These are phyloP conservation scores for Dothidotthia symphoricarpi DNA, from an alignment of 2,329 filamentous ascomycete species.

Conservation along the genomic window DNA sequence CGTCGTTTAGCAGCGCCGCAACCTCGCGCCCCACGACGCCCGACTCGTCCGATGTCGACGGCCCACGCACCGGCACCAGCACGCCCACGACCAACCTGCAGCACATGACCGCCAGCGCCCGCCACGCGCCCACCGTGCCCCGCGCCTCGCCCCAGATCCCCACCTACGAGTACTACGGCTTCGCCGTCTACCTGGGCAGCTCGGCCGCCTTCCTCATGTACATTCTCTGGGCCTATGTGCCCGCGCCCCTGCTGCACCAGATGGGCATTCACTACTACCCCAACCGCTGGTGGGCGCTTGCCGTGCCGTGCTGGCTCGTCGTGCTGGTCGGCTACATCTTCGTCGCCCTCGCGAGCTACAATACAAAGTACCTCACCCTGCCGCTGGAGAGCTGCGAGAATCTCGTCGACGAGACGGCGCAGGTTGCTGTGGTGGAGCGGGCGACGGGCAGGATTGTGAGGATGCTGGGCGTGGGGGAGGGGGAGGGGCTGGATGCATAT, in stretches of 20 bases:
- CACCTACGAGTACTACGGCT: conserved; percentile 99
- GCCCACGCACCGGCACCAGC: conserved; percentile 26
- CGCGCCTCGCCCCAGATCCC: conserved; percentile 89
- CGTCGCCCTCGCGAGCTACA: conserved; percentile 86
- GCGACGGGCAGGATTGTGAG: conserved; percentile 59
- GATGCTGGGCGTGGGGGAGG: conserved; percentile 22
- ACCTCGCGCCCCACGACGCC: conserved; percentile 85
- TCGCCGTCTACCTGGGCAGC: conserved; percentile 90
- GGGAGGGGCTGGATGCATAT: conserved; percentile 32
- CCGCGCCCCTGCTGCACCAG: conserved; percentile 85
- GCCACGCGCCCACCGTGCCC: conserved; percentile 64
- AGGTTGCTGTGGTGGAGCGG: conserved; percentile 75
- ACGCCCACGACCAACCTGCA: conserved; percentile 54
- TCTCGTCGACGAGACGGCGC: conserved; percentile 84
- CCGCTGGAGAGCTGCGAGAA: conserved; percentile 79
- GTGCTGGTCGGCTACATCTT: conserved; percentile 91
- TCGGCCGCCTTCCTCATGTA: conserved; percentile 75
- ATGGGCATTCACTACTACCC: conserved; percentile 96
- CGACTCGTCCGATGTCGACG: conserved; percentile 83
- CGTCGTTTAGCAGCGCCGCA: conserved; percentile 55
- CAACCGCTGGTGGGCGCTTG: conserved; percentile 95
- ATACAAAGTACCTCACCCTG: conserved; percentile 82
- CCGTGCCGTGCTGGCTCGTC: conserved; percentile 85
- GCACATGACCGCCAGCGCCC: conserved; percentile 58
- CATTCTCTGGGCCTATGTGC: conserved; percentile 83